Base-by-base conservation (phyloP, 2,329 filamentous ascomycete species). In the Hymenoscyphus albidus region DNA sequence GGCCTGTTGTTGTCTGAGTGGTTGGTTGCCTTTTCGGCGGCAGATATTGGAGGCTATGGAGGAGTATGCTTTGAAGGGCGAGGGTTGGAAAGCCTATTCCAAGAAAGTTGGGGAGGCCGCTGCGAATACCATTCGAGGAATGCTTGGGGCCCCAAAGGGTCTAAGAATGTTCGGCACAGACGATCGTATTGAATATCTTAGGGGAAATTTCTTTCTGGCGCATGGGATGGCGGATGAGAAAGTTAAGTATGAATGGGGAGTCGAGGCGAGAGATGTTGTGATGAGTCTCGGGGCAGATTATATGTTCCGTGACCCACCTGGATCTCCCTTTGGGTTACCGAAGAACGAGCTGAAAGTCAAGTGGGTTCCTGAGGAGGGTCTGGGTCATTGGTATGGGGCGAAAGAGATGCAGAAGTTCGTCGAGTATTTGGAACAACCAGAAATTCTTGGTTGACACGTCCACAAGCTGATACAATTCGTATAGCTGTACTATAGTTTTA, bases 141-240 rank as follows among this genome's bases (percentile, higher is more conserved):
- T 63, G 10, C 31, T 64, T 10, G 62, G 62, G 5, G 31, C 32
- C 16, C 55, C 55, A 22, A 27, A 27, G n/a, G 14, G 6, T 27
- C 27, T 55, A 62, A 31, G 48, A 63, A 32, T 22, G 56, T 14
- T 35, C 39, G 56, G 27, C 32, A 22, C 62, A 35, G 40, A 44
- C 55, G 31, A n/a, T 57, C 5, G 14, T 57, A 9, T 7, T 1
- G 55, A 58, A 32, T 1, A 48, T 66, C 13, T 60, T 64, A 39
- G 48, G 44, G 32, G 27, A 3, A 35, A 16, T 18, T 39, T 62
- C 16, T 57, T 62, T 18, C 9, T 71, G 27, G 66, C 61, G 1
- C 71, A 74, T 62, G 72, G 72, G 12, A 58, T 60, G 16, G 18
- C 39, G 18, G 72, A 74, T 65, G 16, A 35, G 13, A 74, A 74